Conservation (phyloP, 176 grass and related monocot genomes). For the Avena sativa region DNA sequence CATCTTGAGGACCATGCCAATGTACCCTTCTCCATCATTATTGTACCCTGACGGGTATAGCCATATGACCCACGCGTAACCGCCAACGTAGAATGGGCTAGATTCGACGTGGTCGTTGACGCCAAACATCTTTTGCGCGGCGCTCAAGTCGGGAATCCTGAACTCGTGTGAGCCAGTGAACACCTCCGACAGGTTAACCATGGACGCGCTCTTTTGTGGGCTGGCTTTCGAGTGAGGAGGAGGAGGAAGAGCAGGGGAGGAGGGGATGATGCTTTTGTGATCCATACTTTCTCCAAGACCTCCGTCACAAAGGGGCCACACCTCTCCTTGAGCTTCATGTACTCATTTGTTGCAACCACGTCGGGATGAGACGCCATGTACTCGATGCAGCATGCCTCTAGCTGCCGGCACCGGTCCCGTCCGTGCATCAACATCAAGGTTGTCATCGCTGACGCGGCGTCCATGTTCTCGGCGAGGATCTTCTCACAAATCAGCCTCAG, state of each 20-base stretch:
- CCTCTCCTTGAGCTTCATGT: conserved; percentile 2
- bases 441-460: not conserved
- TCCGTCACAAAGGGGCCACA: not conserved
- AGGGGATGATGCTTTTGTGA: too few relatives aligned
- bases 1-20: not conserved
- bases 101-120: not conserved
- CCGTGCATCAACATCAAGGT: not conserved
- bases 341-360: not conserved
- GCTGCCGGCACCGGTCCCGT: not conserved
- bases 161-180: not conserved
- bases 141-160: not conserved
- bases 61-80: not conserved
- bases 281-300: not conserved
- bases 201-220: not conserved
- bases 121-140: not conserved
- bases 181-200: not conserved
- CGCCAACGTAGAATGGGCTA: not conserved
- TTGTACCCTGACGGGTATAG: not conserved
- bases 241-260: not conserved
- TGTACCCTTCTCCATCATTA: not conserved
- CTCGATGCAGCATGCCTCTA: not conserved
- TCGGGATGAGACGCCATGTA: not conserved
- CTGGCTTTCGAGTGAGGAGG: too few relatives aligned
- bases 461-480: not conserved
- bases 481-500: not conserved